These are phyloP conservation scores for Blastobotrys mokoenaii DNA, from an alignment of 805 yeast genomes.

Conservation along the genomic window DNA sequence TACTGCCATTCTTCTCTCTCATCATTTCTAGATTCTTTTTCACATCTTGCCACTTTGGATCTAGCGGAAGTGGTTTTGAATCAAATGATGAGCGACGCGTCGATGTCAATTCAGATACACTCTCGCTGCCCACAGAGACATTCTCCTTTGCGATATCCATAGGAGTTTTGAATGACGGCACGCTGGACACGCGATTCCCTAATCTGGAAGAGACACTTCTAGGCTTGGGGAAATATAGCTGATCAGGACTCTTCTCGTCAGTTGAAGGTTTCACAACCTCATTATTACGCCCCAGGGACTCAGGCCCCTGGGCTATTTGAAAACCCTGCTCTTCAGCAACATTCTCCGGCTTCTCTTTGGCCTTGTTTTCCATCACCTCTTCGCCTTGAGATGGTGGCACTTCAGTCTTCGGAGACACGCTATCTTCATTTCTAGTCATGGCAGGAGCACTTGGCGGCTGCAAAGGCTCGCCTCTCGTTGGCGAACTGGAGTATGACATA, in stretches of 20 bases:
- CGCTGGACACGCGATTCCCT: too few species aligned
- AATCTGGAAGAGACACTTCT: background rate
- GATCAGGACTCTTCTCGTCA: background rate
- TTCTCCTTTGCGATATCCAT: background rate
- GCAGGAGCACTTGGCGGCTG: background rate
- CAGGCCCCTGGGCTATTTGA: background rate
- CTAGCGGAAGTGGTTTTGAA: slow-evolving; percentile 8
- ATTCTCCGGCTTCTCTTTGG: background rate
- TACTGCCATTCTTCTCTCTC: slow-evolving; percentile 3
- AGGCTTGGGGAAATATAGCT: background rate
- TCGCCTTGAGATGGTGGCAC: background rate
- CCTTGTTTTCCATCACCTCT: background rate
- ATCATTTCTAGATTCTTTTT: slow-evolving; percentile 13
- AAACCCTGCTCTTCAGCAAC: too few species aligned
- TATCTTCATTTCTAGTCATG: background rate
- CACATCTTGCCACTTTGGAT: slow-evolving; percentile 17
- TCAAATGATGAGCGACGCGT: background rate
- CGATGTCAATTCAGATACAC: background rate
- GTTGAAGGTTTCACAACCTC: background rate
- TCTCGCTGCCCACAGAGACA: background rate
- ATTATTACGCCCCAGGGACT: background rate
- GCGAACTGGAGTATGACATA: too few species aligned
- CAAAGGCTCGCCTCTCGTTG: background rate
- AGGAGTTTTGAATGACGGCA: background rate
- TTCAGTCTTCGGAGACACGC: slow-evolving; percentile 1